Conservation (phyloP, 495 filamentous ascomycete species). For the Massariosphaeria phaeospora region DNA sequence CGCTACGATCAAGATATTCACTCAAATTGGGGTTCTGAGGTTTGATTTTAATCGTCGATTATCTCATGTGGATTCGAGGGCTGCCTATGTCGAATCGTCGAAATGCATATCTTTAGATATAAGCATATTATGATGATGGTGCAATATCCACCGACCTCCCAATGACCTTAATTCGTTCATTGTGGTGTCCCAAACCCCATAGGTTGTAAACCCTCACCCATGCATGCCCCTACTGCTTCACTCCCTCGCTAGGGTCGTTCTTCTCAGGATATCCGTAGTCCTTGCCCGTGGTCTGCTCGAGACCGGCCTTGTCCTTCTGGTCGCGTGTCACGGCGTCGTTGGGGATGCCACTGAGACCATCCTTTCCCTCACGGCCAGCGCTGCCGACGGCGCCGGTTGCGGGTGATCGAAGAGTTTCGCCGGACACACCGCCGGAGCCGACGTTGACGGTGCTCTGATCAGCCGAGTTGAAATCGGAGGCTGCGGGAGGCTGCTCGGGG, state of each 20-base stretch:
- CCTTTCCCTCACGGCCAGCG: slow-evolving; percentile 36
- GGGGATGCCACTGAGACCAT: slow-evolving; percentile 36
- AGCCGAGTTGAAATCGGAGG: slow-evolving; percentile 71
- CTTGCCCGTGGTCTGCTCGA: slow-evolving; percentile 37
- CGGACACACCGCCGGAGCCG: slow-evolving; percentile 55
- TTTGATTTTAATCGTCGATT: neutral
- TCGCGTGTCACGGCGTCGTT: slow-evolving; percentile 41
- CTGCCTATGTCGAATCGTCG: no score
- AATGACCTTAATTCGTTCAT: neutral
- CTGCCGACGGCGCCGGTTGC: slow-evolving; percentile 48
- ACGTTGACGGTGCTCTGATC: slow-evolving; percentile 65
- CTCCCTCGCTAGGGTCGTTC: slow-evolving; percentile 28
- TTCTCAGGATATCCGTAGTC: slow-evolving; percentile 40
- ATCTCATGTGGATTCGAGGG: no score
- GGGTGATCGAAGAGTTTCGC: slow-evolving; percentile 56
- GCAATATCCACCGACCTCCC: no score
- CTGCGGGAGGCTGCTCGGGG: slow-evolving; percentile 66
- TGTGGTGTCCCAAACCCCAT: neutral
- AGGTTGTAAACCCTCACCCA: no score
- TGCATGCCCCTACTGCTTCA: no score
- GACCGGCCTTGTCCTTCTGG: slow-evolving; percentile 32
- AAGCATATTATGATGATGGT: no score
- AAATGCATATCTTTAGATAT: no score
- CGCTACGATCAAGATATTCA: no score
- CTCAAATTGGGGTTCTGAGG: neutral